Evolutionary conservation across 768 basidiomycete genomes (phyloP), one percentile per base, ranked within the genome.

Genomic region (Suillus brevipes): DNA sequence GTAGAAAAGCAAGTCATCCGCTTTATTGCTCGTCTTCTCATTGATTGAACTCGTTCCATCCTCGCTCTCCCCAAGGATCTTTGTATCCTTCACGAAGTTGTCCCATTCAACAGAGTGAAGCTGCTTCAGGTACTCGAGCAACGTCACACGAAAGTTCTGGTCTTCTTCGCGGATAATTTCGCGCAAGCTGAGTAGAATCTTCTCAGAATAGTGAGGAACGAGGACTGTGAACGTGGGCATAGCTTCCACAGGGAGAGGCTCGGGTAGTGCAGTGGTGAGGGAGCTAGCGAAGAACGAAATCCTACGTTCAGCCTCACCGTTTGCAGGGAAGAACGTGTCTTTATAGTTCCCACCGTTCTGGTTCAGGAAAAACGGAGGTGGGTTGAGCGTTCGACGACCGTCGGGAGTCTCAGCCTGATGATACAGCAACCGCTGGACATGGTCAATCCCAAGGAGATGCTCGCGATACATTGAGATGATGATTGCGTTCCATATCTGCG

Each of bases 141-240:
- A 83, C 10, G 97, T 99, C 64, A 99, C 97, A 5, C 97, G 94
- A 9, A 97, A 98, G 74, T 87, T 97, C 74, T 91, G 89, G 72
- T 99, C 96, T 75, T 99, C 96, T 77, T 99, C 97, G 64, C 97
- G 88, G 68, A 99, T 99, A 71, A 99, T 99, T 79, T 99, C 97
- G 57, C 97, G 87, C 45, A 99, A 85, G 74, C 95, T 97, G 65
- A 99, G 85, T 62, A 99, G 76, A 72, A 99, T 99, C 84, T 99
- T 99, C 78, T 99, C 97, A 14, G 96, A 97, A 77, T 99, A 99
- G 79, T 99, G 97, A 13, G 97, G 97, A 1, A 97, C 94, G 45
- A 99, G 88, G 64, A 99, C 97, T n/a, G 97, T 99, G 80, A 98
- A 99, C 0, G 97, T 99, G 13, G 97, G 97, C 97, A 99, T 99